phyloP scores from a whole-genome alignment of 352 stramenopile genomes.

The Globisporangium emineosum region DNA sequence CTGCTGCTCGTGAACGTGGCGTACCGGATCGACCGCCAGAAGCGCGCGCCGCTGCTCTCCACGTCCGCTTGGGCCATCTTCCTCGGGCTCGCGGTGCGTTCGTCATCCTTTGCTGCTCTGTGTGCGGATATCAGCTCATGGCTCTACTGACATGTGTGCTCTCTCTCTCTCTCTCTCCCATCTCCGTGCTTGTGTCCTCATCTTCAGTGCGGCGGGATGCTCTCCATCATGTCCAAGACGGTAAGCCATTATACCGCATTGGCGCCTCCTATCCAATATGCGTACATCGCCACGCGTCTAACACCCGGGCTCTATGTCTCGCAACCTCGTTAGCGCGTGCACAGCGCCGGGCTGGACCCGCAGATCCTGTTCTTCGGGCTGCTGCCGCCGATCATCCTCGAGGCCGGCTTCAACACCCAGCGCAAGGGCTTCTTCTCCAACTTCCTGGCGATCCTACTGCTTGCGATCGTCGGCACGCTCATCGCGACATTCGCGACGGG shows the following conservation, averaged over 20 bases:
- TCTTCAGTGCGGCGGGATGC: conserved; percentile 29
- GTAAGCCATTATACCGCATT: no score
- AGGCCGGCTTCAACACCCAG: conserved; percentile 63
- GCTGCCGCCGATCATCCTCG: conserved; percentile 62
- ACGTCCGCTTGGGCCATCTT: conserved; percentile 54
- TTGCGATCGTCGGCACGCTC: conserved; percentile 48
- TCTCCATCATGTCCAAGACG: conserved; percentile 26
- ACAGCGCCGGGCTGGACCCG: conserved; percentile 36
- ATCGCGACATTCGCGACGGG: conserved; percentile 51
- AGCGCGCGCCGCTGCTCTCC: conserved; percentile 35
- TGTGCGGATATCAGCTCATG: neutral
- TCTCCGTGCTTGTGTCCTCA: neutral
- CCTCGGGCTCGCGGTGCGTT: conserved; percentile 39
- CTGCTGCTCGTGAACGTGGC: conserved; percentile 51
- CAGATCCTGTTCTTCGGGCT: conserved; percentile 58
- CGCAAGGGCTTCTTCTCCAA: conserved; percentile 58
- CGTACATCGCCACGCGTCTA: neutral
- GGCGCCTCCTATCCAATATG: no score
- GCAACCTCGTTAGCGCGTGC: conserved; percentile 13
- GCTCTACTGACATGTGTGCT: neutral
- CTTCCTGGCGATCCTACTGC: conserved; percentile 35
- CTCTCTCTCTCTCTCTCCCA: no score
- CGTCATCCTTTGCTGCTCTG: no score
- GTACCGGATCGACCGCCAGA: conserved; percentile 48
- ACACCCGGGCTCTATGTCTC: neutral